Conservation (phyloP, 495 filamentous ascomycete genomes). For the Aspergillus ostianus region DNA sequence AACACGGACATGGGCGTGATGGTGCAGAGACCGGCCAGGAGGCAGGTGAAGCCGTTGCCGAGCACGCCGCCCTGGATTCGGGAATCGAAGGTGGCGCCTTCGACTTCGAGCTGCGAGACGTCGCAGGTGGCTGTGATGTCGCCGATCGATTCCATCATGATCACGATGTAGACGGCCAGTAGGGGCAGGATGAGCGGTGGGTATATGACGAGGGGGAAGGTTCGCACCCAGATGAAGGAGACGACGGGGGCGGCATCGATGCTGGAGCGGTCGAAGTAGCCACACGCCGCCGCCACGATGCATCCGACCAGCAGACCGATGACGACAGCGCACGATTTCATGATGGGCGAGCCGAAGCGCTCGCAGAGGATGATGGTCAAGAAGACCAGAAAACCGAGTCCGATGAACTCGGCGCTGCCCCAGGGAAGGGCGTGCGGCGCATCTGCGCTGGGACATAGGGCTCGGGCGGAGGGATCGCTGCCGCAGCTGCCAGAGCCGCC, state of each 20-base stretch:
- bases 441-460: conserved; percentile 65
- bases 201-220: conserved; percentile 78
- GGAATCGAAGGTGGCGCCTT: conserved; percentile 78
- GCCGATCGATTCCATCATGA: conserved; percentile 87
- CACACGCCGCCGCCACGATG: conserved; percentile 79
- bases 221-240: conserved; percentile 89
- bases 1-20: conserved; percentile 81
- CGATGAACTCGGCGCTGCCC: conserved; percentile 85
- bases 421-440: conserved; percentile 83
- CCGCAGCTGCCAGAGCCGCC: conserved; percentile 70
- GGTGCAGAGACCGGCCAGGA: conserved; percentile 78
- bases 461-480: conserved; percentile 50
- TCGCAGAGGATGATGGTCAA: conserved; percentile 85
- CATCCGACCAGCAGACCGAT: conserved; percentile 81
- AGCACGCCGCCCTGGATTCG: conserved; percentile 85
- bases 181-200: conserved; percentile 81
- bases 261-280: conserved; percentile 72
- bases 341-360: conserved; percentile 76
- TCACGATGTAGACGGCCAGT: conserved; percentile 82
- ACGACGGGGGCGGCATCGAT: conserved; percentile 72
- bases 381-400: conserved; percentile 88
- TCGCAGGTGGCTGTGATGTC: conserved; percentile 61
- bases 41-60: conserved; percentile 74
- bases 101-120: conserved; percentile 80
- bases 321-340: conserved; percentile 74